Evolutionary conservation across 495 filamentous ascomycete species (phyloP).

Genomic region (Penicillium arizonense): DNA sequence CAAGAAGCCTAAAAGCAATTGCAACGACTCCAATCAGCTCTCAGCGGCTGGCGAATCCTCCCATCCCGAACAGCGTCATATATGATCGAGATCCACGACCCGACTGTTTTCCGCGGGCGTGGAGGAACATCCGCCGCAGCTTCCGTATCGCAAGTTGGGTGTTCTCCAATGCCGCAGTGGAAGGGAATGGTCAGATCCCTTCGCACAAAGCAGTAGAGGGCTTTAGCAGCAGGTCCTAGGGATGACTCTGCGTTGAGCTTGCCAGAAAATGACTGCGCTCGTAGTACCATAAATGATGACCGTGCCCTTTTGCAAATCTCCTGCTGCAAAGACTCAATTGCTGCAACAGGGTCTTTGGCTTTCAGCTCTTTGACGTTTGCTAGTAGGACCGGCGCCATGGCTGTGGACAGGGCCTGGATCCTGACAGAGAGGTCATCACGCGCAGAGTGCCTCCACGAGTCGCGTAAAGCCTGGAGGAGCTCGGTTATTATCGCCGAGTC

Average conservation of each 20-base stretch:
- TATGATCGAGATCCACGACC: constrained; percentile 17
- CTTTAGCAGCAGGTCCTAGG: constrained; percentile 8
- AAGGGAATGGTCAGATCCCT: constrained; percentile 13
- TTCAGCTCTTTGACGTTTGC: neutral
- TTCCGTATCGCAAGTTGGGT: constrained; percentile 7
- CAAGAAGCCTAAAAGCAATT: no score
- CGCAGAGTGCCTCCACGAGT: neutral
- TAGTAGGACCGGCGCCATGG: neutral
- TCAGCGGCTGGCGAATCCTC: no score
- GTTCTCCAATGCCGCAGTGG: constrained; percentile 22
- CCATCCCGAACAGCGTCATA: constrained; percentile 5
- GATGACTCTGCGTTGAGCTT: neutral
- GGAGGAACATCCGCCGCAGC: neutral
- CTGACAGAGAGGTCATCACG: neutral
- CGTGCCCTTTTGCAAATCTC: neutral
- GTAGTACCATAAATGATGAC: neutral
- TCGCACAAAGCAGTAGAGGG: constrained; percentile 13
- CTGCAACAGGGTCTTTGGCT: neutral
- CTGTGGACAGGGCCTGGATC: neutral
- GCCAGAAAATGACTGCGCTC: no score
- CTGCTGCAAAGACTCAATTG: neutral
- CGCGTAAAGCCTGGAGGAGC: neutral
- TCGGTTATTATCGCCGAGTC: neutral
- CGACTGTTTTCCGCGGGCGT: constrained; percentile 17
- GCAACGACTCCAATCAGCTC: no score